Percentiles rank a stretch among this genome's conserved stretches.
Conservation (phyloP, 768 basidiomycete species). For the Podaxis carcinomalis region DNA sequence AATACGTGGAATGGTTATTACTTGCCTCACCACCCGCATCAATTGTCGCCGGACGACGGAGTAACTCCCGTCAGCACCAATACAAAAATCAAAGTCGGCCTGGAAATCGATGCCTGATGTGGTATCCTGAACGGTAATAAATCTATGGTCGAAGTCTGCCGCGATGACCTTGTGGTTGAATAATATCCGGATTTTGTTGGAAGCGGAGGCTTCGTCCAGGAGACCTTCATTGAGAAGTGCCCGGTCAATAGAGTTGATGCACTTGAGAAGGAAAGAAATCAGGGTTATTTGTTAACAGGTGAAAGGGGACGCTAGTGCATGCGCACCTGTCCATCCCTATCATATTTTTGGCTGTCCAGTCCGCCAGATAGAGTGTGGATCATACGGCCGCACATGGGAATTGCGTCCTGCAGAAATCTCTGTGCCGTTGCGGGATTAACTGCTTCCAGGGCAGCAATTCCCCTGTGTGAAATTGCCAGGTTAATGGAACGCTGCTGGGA, state of each 20-base stretch:
- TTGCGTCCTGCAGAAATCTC: conserved; percentile 70
- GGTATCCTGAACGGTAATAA: conserved; percentile 47
- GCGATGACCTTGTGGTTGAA: conserved; percentile 81
- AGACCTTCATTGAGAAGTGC: conserved; percentile 82
- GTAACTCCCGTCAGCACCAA: conserved; percentile 95
- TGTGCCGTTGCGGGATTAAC: conserved; percentile 70
- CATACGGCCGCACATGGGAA: conserved; percentile 96
- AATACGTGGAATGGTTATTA: not conserved
- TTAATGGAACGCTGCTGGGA: conserved; percentile 89
- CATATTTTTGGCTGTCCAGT: conserved; percentile 82
- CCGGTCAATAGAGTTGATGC: conserved; percentile 92
- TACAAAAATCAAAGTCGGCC: conserved; percentile 69
- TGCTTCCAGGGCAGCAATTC: conserved; percentile 81
- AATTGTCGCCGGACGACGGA: conserved; percentile 87
- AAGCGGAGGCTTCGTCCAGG: conserved; percentile 67
- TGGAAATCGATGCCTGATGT: conserved; percentile 36
- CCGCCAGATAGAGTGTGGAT: conserved; percentile 76
- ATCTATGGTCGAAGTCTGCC: conserved; percentile 69
- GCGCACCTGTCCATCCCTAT: conserved; percentile 81
- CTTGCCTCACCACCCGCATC: conserved; percentile 91
- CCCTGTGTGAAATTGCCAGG: conserved; percentile 90
- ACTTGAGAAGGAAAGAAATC: conserved; percentile 43
- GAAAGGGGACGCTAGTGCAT: conserved; percentile 8
- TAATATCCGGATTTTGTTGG: conserved; percentile 59
- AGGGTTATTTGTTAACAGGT: conserved; percentile 13